Evolutionary conservation across 495 filamentous ascomycete species (phyloP), one percentile per base, ranked within the genome.

Genomic region (Penicillium samsonianum): DNA sequence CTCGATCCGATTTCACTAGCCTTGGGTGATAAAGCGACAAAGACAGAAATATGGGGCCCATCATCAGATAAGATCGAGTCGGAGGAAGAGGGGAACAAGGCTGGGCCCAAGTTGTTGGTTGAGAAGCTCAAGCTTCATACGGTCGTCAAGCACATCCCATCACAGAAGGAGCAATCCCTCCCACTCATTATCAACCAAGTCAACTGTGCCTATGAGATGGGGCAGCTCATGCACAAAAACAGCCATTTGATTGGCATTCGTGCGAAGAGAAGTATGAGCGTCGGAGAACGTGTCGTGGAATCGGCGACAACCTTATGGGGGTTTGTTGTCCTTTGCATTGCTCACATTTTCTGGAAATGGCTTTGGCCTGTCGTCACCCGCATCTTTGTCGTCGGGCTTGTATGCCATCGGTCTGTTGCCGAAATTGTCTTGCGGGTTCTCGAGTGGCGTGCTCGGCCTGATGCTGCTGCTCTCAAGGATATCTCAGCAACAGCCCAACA

Each of bases 401-500:
- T 97, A 42, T 81, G 83, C n/a, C 90, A 96, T 68, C 87, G 94
- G 12, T 74, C 90, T 23, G 77, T 87, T 31, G 95, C 91, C 12
- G 93, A 99, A 67, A 70, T 88, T 17, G 78, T 97, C 12, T 71
- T 99, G 19, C 82, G 81, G 25, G 67, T 97, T 31, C 77, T 98
- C 42, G 94, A 98, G 67, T 98, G 91, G 91, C 84, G 95, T 50
- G 81, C 87, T 38, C 82, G 84, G 37, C 90, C 91, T 4, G 84
- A 88, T 57, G 86, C 88, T 47, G 87, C 90, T 33, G 94, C 95
- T 16, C 71, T 98, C 54, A 98, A 97, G 64, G 94, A 99, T 70
- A 85, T 97, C 14, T 96, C 92, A 35, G 94, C 94, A 12, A 97
- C 93, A 2, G 95, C 94, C n/a, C 94, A 98, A 68, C 94, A 99